These are phyloP conservation scores for Voacanga thouarsii DNA, from an alignment of 257 asterid species.

Conservation along the genomic window DNA sequence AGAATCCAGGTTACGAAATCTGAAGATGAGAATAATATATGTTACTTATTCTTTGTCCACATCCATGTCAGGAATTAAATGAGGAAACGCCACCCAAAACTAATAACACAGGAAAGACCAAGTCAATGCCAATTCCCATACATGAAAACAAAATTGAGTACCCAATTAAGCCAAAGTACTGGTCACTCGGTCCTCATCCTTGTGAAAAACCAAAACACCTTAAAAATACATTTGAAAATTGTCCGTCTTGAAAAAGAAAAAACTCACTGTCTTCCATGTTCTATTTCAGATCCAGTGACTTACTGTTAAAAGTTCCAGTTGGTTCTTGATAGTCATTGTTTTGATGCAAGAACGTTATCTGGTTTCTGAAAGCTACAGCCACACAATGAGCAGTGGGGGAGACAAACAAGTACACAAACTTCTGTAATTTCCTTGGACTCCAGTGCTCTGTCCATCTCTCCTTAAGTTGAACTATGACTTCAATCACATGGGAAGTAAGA, in stretches of 20 bases:
- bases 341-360: constrained; percentile 70
- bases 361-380: constrained; percentile 82
- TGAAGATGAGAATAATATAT: not conserved
- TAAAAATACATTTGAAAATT: not conserved
- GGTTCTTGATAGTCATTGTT: constrained; percentile 82
- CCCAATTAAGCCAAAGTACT: not conserved
- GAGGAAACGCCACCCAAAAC: not conserved
- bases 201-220: not conserved
- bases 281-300: constrained; percentile 32
- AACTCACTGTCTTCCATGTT: not conserved
- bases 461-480: constrained; percentile 68
- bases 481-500: constrained; percentile 20
- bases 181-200: not conserved
- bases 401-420: constrained; percentile 63
- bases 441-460: constrained; percentile 69
- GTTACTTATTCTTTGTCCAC: not conserved
- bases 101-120: not conserved
- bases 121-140: not conserved
- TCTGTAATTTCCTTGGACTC: constrained; percentile 48
- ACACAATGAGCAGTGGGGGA: constrained; percentile 73
- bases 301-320: constrained; percentile 71
- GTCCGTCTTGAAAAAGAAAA: not conserved
- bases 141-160: not conserved
- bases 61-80: not conserved
- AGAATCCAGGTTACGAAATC: not conserved